phyloP scores from a whole-genome alignment of 225 moss, liverwort and hornwort species.

The Pleurozium schreberi region DNA sequence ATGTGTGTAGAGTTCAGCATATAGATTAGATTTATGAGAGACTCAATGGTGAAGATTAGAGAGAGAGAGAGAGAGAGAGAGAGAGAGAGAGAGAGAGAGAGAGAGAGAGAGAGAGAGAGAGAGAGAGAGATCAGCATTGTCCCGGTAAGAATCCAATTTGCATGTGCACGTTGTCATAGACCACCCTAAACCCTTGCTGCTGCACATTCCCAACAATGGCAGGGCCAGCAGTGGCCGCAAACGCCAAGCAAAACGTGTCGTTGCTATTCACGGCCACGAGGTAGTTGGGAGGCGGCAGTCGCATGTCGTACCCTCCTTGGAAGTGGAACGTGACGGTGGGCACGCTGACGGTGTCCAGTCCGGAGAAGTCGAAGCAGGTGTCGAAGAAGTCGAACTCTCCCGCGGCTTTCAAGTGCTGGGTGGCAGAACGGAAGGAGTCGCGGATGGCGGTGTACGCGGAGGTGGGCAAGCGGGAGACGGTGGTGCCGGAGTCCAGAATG shows the following conservation, averaged over 20 bases:
- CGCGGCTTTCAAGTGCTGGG: not conserved
- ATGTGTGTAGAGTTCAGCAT: too few relatives aligned
- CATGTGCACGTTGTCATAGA: slow-evolving; percentile 23
- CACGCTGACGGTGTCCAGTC: slow-evolving; percentile 16
- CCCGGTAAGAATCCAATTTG: slow-evolving; percentile 22
- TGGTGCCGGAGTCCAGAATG: slow-evolving; percentile 41
- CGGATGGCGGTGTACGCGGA: slow-evolving; percentile 10
- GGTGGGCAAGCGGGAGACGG: slow-evolving; percentile 12
- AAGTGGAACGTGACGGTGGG: slow-evolving; percentile 45
- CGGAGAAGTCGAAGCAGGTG: slow-evolving; percentile 38
- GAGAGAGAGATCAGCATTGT: slow-evolving; percentile 14
- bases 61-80: too few relatives aligned
- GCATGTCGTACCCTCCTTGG: slow-evolving; percentile 23
- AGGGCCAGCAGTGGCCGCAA: not conserved
- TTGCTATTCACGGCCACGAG: slow-evolving; percentile 7
- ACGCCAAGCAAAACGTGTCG: slow-evolving; percentile 31
- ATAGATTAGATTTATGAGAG: too few relatives aligned
- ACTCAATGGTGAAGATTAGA: too few relatives aligned
- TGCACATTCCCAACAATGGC: slow-evolving; percentile 32
- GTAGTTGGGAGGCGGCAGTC: slow-evolving; percentile 34
- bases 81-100: too few relatives aligned
- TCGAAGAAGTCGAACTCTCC: slow-evolving; percentile 5
- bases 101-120: too few relatives aligned
- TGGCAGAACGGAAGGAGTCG: slow-evolving; percentile 31
- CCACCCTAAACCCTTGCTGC: slow-evolving; percentile 30